phyloP scores from a whole-genome alignment of 2,329 filamentous ascomycete species.

The Colletotrichum tropicale region DNA sequence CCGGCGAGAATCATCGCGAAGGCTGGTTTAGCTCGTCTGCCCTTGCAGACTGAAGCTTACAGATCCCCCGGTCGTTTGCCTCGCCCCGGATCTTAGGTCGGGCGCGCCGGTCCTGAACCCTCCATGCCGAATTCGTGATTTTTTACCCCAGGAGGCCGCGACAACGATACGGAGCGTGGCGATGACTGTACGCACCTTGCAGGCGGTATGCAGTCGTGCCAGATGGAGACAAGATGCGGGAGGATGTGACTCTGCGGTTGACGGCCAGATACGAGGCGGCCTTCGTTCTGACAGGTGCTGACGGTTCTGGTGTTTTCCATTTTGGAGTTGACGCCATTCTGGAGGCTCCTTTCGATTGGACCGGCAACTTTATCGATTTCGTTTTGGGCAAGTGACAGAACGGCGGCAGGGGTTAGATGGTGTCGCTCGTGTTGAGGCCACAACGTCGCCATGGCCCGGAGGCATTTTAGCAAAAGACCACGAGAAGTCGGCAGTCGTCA shows the following conservation, averaged over 20 bases:
- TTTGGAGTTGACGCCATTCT: background rate
- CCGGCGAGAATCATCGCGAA: background rate
- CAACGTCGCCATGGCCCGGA: background rate
- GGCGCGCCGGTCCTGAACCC: background rate
- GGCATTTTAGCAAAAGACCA: background rate
- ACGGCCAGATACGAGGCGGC: conserved; percentile 13
- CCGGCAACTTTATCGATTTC: conserved; percentile 13
- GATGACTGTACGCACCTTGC: conserved; percentile 14
- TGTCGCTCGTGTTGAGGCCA: conserved; percentile 9
- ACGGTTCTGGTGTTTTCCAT: background rate
- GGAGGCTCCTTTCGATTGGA: conserved; percentile 1
- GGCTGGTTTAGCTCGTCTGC: background rate
- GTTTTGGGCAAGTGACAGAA: conserved; percentile 12
- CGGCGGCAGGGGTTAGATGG: background rate
- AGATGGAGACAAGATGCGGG: conserved; percentile 2
- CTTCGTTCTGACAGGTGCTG: conserved; percentile 7
- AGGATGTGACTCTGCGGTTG: background rate
- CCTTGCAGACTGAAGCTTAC: background rate
- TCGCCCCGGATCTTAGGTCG: background rate
- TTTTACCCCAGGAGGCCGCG: background rate
- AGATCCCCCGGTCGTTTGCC: background rate
- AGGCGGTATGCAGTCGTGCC: background rate
- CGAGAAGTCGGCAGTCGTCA: background rate
- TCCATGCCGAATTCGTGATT: background rate
- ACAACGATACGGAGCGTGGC: background rate